A percentile compares a stretch with the other conserved stretches of the same genome.
Evolutionary conservation across 805 yeast species (phyloP).

Genomic region (Sugiyamaella qingdaonensis): DNA sequence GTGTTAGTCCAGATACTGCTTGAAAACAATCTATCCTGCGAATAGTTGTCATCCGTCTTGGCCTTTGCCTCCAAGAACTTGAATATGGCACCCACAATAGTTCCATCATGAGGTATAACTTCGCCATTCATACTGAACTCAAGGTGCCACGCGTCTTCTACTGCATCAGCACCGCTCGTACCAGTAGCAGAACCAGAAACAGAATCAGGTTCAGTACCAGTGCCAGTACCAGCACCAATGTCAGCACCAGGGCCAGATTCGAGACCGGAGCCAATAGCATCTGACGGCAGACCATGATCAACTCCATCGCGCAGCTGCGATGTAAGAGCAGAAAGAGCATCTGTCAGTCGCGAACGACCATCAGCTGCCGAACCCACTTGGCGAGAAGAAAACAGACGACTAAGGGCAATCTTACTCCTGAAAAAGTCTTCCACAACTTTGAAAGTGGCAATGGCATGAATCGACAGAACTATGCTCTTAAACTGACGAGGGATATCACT

Average conservation of each 20-base stretch:
- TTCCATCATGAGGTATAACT: constrained; percentile 57
- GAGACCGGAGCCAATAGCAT: not conserved
- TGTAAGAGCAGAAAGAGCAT: constrained; percentile 1
- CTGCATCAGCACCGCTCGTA: not conserved
- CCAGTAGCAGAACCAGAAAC: not conserved
- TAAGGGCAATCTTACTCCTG: constrained; percentile 33
- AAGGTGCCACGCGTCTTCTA: constrained; percentile 37
- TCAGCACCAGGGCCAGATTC: not conserved
- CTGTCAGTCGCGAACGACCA: not conserved
- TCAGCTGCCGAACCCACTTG: not conserved
- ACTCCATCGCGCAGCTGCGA: constrained; percentile 4
- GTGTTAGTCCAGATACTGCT: constrained; percentile 49
- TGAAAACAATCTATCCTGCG: constrained; percentile 11
- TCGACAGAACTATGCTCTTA: constrained; percentile 35
- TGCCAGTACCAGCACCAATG: not conserved
- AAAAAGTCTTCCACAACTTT: constrained; percentile 43
- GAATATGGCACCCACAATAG: constrained; percentile 67
- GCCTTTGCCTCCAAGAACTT: constrained; percentile 16
- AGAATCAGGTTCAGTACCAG: not conserved
- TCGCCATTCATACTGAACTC: constrained; percentile 59
- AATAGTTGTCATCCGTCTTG: constrained; percentile 9
- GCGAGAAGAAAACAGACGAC: constrained; percentile 3
- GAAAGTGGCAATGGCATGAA: constrained; percentile 53
- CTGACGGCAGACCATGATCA: not conserved
- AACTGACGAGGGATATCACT: constrained; percentile 18